Conservation (phyloP, 306 rosid species). For the Gynostemma pentaphyllum region DNA sequence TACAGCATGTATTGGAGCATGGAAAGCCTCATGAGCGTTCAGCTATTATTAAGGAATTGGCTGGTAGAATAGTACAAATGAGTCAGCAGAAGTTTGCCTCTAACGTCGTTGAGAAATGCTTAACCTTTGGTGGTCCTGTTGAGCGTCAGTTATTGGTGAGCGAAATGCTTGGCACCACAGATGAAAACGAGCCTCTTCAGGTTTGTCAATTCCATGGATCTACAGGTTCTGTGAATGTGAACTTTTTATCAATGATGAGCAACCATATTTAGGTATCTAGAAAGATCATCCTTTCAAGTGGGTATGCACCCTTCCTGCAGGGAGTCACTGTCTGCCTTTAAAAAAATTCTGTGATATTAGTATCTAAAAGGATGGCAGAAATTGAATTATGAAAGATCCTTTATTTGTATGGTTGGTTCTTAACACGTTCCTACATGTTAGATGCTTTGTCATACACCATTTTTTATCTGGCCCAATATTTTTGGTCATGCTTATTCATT, state of each 20-base stretch:
- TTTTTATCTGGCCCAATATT: background rate
- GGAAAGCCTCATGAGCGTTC: slow-evolving; percentile 92
- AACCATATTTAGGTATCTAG: no score
- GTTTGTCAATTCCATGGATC: slow-evolving; percentile 23
- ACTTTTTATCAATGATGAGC: background rate
- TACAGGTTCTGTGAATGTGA: background rate
- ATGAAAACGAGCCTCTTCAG: slow-evolving; percentile 98
- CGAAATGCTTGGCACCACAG: slow-evolving; percentile 95
- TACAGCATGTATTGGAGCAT: slow-evolving; percentile 80
- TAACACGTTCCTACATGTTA: no score
- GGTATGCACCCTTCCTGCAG: no score
- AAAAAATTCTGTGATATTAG: no score
- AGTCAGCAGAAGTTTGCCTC: slow-evolving; percentile 99
- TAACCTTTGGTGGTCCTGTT: slow-evolving; percentile 75
- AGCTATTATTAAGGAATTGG: slow-evolving; percentile 73
- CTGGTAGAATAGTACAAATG: slow-evolving; percentile 84
- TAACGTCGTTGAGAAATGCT: slow-evolving; percentile 82
- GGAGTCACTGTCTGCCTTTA: no score
- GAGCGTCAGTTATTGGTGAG: slow-evolving; percentile 73
- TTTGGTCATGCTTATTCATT: background rate
- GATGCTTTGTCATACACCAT: no score
- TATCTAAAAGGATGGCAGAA: no score
- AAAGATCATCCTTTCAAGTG: no score
- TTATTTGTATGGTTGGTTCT: no score
- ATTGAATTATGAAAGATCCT: no score